Conservation (phyloP, 805 yeast genomes). For the Maudiozyma saulgeensis region DNA sequence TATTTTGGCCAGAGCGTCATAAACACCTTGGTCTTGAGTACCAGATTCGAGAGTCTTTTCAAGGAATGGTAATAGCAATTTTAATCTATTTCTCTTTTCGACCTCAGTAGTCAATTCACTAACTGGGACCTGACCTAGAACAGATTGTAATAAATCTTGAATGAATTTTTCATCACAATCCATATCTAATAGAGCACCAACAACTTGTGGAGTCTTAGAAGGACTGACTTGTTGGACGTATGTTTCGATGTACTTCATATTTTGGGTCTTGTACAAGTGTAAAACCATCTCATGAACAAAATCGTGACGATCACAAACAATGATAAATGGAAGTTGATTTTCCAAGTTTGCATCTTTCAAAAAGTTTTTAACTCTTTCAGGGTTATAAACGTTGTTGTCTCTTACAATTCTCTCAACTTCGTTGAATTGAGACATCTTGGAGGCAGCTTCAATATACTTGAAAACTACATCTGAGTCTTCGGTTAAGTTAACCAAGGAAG, state of each 20-base stretch:
- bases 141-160: conserved; percentile 70
- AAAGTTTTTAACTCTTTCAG: conserved; percentile 95
- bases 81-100: conserved; percentile 90
- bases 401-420: conserved; percentile 95
- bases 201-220: conserved; percentile 88
- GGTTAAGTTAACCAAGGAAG: conserved; percentile 85
- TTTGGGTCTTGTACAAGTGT: conserved; percentile 90
- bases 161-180: conserved; percentile 92
- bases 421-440: conserved; percentile 77
- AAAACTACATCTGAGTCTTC: conserved; percentile 92
- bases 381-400: conserved; percentile 88
- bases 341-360: conserved; percentile 88
- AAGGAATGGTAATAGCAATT: conserved; percentile 82
- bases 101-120: conserved; percentile 85
- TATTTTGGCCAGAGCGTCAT: conserved; percentile 91
- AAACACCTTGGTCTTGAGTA: conserved; percentile 81
- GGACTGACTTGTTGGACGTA: conserved; percentile 98
- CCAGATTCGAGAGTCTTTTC: conserved; percentile 83
- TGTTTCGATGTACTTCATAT: conserved; percentile 92
- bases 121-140: conserved; percentile 89
- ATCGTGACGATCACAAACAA: conserved; percentile 87
- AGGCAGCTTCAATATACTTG: conserved; percentile 92
- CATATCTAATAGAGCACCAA: conserved; percentile 92
- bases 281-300: conserved; percentile 89
- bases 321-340: conserved; percentile 91